Conservation (phyloP, 192 early-diverging fungal species). For the Umbelopsis isabellina region DNA sequence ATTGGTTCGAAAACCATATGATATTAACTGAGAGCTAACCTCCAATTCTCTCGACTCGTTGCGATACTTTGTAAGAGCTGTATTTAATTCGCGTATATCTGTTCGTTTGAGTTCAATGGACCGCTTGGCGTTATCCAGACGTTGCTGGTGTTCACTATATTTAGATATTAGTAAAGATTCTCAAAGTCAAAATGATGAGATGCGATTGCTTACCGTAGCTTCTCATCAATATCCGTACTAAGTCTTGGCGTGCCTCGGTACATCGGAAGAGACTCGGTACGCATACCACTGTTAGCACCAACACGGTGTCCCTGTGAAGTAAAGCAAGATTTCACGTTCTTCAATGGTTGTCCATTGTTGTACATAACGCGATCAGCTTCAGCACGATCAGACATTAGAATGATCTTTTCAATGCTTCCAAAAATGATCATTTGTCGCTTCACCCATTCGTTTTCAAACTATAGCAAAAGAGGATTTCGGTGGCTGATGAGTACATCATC, state of each 20-base stretch:
- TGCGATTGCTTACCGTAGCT: slow-evolving; percentile 32
- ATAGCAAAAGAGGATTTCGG: not conserved
- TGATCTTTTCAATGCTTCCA: slow-evolving; percentile 68
- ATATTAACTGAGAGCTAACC: not conserved
- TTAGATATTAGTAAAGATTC: no score
- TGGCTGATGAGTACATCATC: not conserved
- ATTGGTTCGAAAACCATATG: not conserved
- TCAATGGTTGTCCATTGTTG: slow-evolving; percentile 59
- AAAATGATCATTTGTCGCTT: slow-evolving; percentile 74
- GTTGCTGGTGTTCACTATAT: not conserved
- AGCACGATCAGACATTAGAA: slow-evolving; percentile 61
- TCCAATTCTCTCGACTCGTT: not conserved
- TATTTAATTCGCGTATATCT: not conserved
- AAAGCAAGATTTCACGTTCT: slow-evolving; percentile 65
- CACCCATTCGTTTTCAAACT: slow-evolving; percentile 70
- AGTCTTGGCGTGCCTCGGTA: slow-evolving; percentile 52
- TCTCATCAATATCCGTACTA: slow-evolving; percentile 52
- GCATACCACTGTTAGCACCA: slow-evolving; percentile 50
- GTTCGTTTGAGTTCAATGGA: not conserved
- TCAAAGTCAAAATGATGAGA: not conserved
- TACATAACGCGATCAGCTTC: slow-evolving; percentile 57
- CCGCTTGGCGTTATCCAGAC: not conserved
- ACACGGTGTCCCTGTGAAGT: slow-evolving; percentile 64
- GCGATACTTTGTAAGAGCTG: not conserved
- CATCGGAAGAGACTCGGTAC: slow-evolving; percentile 36